phyloP scores from a whole-genome alignment of 148 eudicot species.

The Spergularia bocconei region DNA sequence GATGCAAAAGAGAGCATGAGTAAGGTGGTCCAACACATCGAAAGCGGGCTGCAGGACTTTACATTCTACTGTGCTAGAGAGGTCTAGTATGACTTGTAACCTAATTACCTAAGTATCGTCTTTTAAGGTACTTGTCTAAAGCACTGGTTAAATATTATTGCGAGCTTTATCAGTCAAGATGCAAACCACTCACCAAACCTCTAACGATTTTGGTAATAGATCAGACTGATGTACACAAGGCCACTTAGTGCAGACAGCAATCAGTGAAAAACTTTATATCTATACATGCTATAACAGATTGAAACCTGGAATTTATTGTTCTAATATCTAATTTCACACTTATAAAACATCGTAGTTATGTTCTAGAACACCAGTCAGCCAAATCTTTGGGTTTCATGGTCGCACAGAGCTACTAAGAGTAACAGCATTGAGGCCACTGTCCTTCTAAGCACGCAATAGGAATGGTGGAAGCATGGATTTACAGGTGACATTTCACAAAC shows the following conservation, averaged over 20 bases:
- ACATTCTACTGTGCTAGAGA: too few species aligned
- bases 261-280: background rate
- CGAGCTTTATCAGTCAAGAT: too few species aligned
- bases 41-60: too few species aligned
- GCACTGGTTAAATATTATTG: too few species aligned
- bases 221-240: background rate
- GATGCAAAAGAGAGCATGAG: background rate
- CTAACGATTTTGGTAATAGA: background rate
- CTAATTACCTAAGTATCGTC: too few species aligned
- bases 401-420: background rate
- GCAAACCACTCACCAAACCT: background rate
- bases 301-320: background rate
- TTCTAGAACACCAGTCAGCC: background rate
- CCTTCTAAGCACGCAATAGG: background rate
- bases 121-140: too few species aligned
- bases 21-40: too few species aligned
- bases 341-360: background rate
- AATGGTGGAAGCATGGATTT: background rate
- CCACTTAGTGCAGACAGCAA: background rate
- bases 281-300: background rate
- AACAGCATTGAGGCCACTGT: background rate
- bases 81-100: too few species aligned
- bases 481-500: background rate
- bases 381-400: background rate
- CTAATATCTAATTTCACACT: background rate